Conservation (phyloP, 768 basidiomycete genomes). For the Amanita pseudoporphyria region DNA sequence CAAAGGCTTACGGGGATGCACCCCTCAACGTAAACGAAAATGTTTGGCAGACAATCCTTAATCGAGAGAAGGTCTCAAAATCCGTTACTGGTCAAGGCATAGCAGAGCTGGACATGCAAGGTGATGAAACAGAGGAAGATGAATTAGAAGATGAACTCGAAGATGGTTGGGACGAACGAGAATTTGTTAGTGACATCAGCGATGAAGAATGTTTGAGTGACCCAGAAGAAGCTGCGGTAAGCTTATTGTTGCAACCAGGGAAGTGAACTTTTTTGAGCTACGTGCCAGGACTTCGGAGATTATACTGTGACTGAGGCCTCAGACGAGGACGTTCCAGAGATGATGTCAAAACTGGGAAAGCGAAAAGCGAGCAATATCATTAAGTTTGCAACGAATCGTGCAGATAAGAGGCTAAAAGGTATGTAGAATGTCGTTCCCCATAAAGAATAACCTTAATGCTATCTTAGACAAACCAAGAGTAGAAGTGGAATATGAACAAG, state of each 20-base stretch:
- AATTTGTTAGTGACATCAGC: conserved; percentile 71
- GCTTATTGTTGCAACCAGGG: conserved; percentile 27
- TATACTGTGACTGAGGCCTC: conserved; percentile 33
- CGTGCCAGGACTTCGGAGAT: conserved; percentile 25
- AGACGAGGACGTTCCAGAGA: conserved; percentile 28
- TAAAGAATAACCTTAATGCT: conserved; percentile 3
- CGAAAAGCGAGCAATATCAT: conserved; percentile 44
- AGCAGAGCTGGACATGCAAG: conserved; percentile 37
- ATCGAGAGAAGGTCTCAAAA: conserved; percentile 51
- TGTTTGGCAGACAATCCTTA: conserved; percentile 89
- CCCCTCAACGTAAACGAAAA: conserved; percentile 97
- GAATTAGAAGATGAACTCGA: conserved; percentile 45
- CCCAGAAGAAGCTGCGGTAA: conserved; percentile 58
- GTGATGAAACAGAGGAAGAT: conserved; percentile 52
- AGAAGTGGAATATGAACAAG: conserved; percentile 96
- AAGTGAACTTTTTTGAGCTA: background rate
- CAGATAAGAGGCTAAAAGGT: conserved; percentile 56
- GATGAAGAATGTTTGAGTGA: conserved; percentile 59
- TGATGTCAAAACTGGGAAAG: conserved; percentile 47
- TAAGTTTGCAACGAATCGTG: conserved; percentile 40
- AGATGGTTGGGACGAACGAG: conserved; percentile 47
- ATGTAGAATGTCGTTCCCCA: conserved; percentile 17
- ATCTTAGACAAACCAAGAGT: conserved; percentile 63
- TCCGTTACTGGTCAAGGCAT: conserved; percentile 38
- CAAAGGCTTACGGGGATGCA: conserved; percentile 94